Evolutionary conservation across 495 filamentous ascomycete genomes (phyloP).

Genomic region (Massariosphaeria phaeospora): DNA sequence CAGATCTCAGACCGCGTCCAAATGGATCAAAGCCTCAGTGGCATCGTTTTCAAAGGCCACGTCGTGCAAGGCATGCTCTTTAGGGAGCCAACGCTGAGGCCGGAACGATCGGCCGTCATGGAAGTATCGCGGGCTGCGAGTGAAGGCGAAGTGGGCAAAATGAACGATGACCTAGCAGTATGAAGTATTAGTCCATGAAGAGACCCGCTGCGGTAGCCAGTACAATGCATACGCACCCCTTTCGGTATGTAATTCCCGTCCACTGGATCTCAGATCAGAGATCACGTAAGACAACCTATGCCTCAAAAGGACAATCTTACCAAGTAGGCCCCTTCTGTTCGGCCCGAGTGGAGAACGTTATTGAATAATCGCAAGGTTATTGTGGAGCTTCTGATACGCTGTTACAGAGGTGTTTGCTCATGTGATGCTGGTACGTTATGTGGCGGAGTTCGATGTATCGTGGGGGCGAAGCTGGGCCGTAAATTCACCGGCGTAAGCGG

Average conservation of each 20-base stretch:
- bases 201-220: background rate
- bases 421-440: no score
- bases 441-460: no score
- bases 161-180: background rate
- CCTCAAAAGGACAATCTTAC: no score
- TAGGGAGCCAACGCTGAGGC: slow-evolving; percentile 2
- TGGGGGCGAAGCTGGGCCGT: no score
- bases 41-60: background rate
- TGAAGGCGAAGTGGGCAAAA: background rate
- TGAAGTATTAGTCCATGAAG: background rate
- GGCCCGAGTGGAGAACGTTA: no score
- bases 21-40: background rate
- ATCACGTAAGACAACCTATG: no score
- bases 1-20: background rate
- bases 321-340: no score
- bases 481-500: no score
- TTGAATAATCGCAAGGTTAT: no score
- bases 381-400: no score
- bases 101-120: slow-evolving; percentile 1
- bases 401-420: no score
- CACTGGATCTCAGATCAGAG: no score
- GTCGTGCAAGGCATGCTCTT: slow-evolving; percentile 3
- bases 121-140: slow-evolving; percentile 3
- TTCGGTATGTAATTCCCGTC: slow-evolving; percentile 1
- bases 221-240: background rate